A percentile compares a stretch with the other conserved stretches of the same genome.
phyloP scores from a whole-genome alignment of 805 yeast species.

The Yamadazyma philogaea region DNA sequence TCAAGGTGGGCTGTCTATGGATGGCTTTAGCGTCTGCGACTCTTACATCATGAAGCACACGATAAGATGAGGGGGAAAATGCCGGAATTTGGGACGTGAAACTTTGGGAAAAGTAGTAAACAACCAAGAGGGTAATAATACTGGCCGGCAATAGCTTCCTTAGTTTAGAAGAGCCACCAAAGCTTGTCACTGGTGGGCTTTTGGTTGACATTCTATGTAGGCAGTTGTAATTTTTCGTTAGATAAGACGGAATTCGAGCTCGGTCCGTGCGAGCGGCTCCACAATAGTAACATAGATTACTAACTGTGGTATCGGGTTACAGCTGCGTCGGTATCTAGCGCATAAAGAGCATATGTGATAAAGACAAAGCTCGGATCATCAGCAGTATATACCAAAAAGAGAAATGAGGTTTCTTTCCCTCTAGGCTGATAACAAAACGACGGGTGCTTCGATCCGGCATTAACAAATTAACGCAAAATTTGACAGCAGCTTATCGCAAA shows the following conservation, averaged over 20 bases:
- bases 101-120: not conserved
- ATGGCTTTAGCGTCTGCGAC: not conserved
- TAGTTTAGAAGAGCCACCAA: not conserved
- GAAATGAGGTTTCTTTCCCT: too few relatives aligned
- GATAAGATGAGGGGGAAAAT: not conserved
- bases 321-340: too few relatives aligned
- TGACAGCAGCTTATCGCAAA: too few relatives aligned
- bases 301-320: too few relatives aligned
- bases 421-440: too few relatives aligned
- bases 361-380: too few relatives aligned
- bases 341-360: too few relatives aligned
- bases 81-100: not conserved
- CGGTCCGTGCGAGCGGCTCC: not conserved
- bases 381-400: too few relatives aligned
- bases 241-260: not conserved
- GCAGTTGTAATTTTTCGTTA: too few relatives aligned
- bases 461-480: too few relatives aligned
- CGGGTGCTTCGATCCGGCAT: too few relatives aligned
- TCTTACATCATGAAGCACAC: conserved; percentile 6
- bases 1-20: conserved; percentile 36
- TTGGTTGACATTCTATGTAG: not conserved
- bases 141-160: not conserved
- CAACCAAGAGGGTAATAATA: not conserved
- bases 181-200: not conserved
- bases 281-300: too few relatives aligned